phyloP scores from a whole-genome alignment of 257 asterid species.

The Orobanche coerulescens region DNA sequence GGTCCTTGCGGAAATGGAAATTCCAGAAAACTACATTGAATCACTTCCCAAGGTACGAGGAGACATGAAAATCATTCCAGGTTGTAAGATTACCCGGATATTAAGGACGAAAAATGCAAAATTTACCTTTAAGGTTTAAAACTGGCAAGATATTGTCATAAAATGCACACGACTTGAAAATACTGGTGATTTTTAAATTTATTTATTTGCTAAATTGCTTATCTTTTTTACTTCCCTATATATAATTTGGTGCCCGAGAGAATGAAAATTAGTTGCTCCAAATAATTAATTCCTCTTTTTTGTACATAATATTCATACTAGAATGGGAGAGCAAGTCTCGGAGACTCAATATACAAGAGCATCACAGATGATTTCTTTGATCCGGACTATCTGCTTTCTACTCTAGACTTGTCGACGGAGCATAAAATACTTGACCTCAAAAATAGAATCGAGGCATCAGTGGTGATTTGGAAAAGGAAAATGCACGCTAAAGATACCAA shows the following conservation, averaged over 20 bases:
- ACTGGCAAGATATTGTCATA: too few species aligned
- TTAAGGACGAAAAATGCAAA: not conserved
- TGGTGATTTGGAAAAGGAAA: constrained; percentile 63
- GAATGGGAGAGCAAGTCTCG: constrained; percentile 70
- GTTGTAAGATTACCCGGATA: not conserved
- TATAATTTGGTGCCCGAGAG: too few species aligned
- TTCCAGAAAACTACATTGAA: constrained; percentile 53
- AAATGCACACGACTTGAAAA: too few species aligned
- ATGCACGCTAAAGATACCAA: constrained; percentile 54
- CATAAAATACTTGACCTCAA: constrained; percentile 63
- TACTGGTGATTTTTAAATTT: too few species aligned
- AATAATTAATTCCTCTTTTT: not conserved
- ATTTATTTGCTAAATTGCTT: too few species aligned
- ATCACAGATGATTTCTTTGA: constrained; percentile 66
- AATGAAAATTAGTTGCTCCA: not conserved
- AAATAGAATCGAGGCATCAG: constrained; percentile 62
- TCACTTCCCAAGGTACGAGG: constrained; percentile 46
- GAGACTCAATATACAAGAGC: constrained; percentile 57
- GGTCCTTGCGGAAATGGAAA: constrained; percentile 46
- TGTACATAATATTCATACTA: not conserved
- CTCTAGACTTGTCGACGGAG: constrained; percentile 46
- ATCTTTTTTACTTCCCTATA: too few species aligned
- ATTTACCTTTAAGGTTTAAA: not conserved
- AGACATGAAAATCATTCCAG: not conserved
- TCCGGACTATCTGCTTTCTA: constrained; percentile 45